Conservation (phyloP, 73 alveolate genomes). For the Paramecium octaurelia region DNA sequence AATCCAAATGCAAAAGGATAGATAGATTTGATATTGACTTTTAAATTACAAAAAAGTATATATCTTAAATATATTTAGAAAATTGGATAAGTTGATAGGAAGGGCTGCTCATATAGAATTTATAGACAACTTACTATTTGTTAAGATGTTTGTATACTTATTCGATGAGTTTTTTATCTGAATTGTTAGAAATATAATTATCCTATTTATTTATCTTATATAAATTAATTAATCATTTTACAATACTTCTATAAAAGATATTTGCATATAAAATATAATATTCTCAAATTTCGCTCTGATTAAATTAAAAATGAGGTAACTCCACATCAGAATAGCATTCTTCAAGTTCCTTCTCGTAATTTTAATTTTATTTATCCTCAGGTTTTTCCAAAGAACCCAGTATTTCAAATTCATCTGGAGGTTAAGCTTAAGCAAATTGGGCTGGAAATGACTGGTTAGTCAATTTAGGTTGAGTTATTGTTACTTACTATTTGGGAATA, state of each 20-base stretch:
- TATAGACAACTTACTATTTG: conserved; percentile 75
- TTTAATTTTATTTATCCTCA: background rate
- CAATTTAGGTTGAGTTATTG: background rate
- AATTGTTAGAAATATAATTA: background rate
- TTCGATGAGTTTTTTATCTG: conserved; percentile 66
- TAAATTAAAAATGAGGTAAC: background rate
- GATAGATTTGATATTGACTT: conserved; percentile 80
- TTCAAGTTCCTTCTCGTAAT: background rate
- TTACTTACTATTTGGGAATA: background rate
- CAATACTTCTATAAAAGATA: background rate
- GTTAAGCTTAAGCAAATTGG: background rate
- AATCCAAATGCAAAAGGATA: conserved; percentile 69
- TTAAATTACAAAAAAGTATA: conserved; percentile 66
- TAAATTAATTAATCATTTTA: no score
- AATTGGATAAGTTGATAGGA: conserved; percentile 79
- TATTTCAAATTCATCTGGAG: background rate
- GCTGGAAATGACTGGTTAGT: background rate
- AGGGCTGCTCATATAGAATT: conserved; percentile 87
- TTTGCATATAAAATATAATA: background rate
- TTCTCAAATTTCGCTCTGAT: background rate
- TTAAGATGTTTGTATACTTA: conserved; percentile 73
- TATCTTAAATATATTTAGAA: background rate
- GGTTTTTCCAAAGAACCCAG: background rate
- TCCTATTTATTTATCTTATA: background rate
- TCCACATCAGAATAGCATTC: conserved; percentile 13